Base-by-base conservation (phyloP, 768 basidiomycete genomes). In the Leccinum olivaceopallidum region DNA sequence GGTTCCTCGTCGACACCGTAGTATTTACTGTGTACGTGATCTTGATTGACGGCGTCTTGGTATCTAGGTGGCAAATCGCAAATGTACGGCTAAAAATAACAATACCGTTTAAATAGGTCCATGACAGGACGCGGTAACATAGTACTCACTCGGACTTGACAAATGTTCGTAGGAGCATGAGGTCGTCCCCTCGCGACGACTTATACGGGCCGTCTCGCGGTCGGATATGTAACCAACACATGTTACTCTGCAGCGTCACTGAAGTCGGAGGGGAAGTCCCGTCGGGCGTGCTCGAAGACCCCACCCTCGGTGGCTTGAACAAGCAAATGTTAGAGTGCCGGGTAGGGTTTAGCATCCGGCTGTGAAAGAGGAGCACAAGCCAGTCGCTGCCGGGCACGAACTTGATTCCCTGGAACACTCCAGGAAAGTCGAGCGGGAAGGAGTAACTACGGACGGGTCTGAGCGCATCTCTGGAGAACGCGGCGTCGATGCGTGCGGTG, bases 361-460 rank as follows among this genome's bases (percentile, higher is more conserved):
- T 72, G 55, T 72, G 71, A 48, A 74, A 72, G n/a, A 74, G 64
- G 24, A 72, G 53, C 14, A 72, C 71, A 2, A 72, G 67, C 71
- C 71, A 72, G 56, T 70, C 63, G 42, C 65, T 65, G 8, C 71
- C 71, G 9, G 71, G 67, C 48, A 70, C n/a, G 56, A 74, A 73
- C 47, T 64, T 71, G 58, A 73, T 48, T 34, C 71, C 71, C 57
- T 74, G 71, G 55, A 73, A 72, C 8, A 72, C 60, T 4, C 71
- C 71, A 7, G 73, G 69, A 34, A 74, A 67, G 14, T 71, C 69
- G 24, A 73, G 65, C 4, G 71, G 71, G 20, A 73, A 73, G 20
- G 73, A 64, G 36, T 67, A 63, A 9, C 63, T 73, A 13, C 65
- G 57, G 30, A 60, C n/a, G 18, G 70, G 68, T 26, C 14, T 64